Evolutionary conservation across 2,329 filamentous ascomycete species (phyloP), one percentile per base, ranked within the genome.

Genomic region (Colletotrichum tropicale): DNA sequence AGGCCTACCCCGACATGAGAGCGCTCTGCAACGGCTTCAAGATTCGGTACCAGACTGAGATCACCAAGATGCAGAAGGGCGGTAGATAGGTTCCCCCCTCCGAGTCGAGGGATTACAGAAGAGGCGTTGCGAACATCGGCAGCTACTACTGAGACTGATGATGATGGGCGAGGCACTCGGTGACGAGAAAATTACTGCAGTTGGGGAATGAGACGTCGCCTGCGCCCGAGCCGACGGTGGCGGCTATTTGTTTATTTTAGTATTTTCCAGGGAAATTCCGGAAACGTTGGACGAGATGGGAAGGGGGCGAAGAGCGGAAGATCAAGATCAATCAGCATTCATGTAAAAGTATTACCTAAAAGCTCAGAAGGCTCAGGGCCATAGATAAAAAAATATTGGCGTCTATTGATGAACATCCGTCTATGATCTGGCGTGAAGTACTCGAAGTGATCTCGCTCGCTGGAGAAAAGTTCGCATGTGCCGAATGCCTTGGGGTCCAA

Each of bases 11-110:
- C 1, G 96, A 98, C 81, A 98, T 98, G 94, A 91, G 94, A 79
- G 95, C 96, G 65, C 88, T 99, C 77, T 98, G 96, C 89, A 99
- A 99, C 86, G 97, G 96, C 8, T 98, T 98, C 89, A 98, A 98
- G 89, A 85, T 96, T 81, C 89, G 96, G 70, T 96, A 91, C 81
- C 89, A 91, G 81, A 91, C 88, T 78, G 90, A 92, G 83, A 88
- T 96, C 83, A 88, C 89, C 76, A 94, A 93, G 84, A 89, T 93
- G 89, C 78, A 79, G 74, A 81, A 80, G 78, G 76, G 78, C 28
- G 70, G 74, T 43, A 71, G 74, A 75, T 76, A 76, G 76, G 64
- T 16, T 66, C 64, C 38, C 32, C 55, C 28, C 43, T 38, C 64
- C 34, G 64, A 28, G 13, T 28, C 58, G 16, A 36, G 28, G 62